phyloP scores from a whole-genome alignment of 2,329 filamentous ascomycete genomes.

The Orbilia quercus region DNA sequence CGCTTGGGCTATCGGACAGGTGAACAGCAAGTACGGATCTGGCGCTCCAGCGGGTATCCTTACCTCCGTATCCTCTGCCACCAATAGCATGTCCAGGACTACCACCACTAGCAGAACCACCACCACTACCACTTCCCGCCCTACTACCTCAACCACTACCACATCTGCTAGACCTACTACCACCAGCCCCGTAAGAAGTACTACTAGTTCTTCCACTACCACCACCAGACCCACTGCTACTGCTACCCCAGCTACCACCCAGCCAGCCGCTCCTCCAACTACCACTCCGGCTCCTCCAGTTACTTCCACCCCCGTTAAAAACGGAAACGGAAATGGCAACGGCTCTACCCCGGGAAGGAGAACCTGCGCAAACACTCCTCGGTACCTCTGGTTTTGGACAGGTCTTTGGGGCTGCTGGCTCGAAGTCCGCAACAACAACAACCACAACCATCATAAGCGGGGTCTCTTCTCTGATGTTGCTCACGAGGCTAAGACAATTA shows the following conservation, averaged over 20 bases:
- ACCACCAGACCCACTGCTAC: constrained; percentile 13
- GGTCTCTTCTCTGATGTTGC: constrained; percentile 18
- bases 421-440: constrained; percentile 3
- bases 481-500: constrained; percentile 10
- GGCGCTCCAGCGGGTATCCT: constrained; percentile 42
- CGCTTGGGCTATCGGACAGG: constrained; percentile 33
- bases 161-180: constrained; percentile 12
- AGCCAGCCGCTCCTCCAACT: background rate
- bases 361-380: constrained; percentile 40
- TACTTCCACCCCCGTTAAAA: background rate
- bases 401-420: constrained; percentile 36
- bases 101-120: constrained; percentile 13
- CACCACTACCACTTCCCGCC: constrained; percentile 3
- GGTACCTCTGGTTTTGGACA: constrained; percentile 41
- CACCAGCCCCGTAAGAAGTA: background rate
- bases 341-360: background rate
- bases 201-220: constrained; percentile 4
- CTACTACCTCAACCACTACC: constrained; percentile 4
- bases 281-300: constrained; percentile 1
- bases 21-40: constrained; percentile 34
- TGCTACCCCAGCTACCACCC: background rate
- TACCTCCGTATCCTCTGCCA: constrained; percentile 46
- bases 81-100: constrained; percentile 49
- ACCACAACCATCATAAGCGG: constrained; percentile 22
- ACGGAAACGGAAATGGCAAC: background rate